These are phyloP conservation scores for Stemphylium beticola DNA, from an alignment of 2,329 filamentous ascomycete species.

Conservation along the genomic window DNA sequence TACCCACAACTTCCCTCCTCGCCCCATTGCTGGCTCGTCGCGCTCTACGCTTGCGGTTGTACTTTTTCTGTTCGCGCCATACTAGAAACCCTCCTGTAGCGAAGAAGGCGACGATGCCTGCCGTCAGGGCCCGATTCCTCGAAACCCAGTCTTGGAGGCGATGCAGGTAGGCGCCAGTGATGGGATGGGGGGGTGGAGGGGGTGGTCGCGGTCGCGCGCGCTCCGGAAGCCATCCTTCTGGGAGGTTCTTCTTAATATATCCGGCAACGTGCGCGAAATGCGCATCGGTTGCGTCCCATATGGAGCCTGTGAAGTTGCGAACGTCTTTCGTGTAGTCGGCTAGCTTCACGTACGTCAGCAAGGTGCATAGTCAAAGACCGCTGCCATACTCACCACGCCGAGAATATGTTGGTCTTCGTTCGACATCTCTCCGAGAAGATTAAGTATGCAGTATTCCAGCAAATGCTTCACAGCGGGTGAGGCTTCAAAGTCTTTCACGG, in stretches of 20 bases:
- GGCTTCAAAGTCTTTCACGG: constrained; percentile 1
- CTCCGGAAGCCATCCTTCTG: constrained; percentile 75
- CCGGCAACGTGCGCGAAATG: constrained; percentile 79
- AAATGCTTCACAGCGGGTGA: not conserved
- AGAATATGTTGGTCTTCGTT: constrained; percentile 80
- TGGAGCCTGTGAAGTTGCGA: constrained; percentile 70
- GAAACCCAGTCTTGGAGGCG: constrained; percentile 73
- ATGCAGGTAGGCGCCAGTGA: constrained; percentile 57
- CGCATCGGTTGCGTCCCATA: constrained; percentile 80
- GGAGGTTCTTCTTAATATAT: constrained; percentile 70
- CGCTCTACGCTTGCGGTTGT: constrained; percentile 72
- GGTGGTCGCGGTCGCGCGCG: constrained; percentile 65
- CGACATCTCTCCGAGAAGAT: constrained; percentile 64
- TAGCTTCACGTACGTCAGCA: constrained; percentile 52
- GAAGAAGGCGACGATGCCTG: constrained; percentile 72
- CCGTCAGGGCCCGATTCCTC: constrained; percentile 74
- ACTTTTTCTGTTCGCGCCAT: constrained; percentile 65
- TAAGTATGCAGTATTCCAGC: not conserved
- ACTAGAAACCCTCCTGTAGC: constrained; percentile 67
- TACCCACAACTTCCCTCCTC: constrained; percentile 77
- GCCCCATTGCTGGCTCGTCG: constrained; percentile 81
- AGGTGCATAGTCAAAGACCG: constrained; percentile 5
- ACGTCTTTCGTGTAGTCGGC: constrained; percentile 69
- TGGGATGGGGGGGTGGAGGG: constrained; percentile 53
- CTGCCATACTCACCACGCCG: constrained; percentile 67